Conservation (phyloP, 495 filamentous ascomycete genomes). For the Cryomyces minteri region DNA sequence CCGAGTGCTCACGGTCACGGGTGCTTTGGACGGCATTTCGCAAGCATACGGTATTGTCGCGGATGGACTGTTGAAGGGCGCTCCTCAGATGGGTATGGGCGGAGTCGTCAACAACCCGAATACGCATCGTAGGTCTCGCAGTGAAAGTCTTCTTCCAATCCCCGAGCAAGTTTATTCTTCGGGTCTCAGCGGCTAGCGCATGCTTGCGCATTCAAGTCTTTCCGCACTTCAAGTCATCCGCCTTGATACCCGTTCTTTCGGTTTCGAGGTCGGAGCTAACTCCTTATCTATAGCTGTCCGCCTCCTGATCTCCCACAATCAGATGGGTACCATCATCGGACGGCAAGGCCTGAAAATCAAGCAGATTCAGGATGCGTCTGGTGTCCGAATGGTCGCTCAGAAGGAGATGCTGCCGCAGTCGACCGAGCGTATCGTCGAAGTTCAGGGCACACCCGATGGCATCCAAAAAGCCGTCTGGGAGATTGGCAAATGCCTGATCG, state of each 20-base stretch:
- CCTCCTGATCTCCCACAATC: conserved; percentile 95
- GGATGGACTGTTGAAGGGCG: conserved; percentile 76
- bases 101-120: conserved; percentile 67
- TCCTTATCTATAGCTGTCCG: conserved; percentile 51
- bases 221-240: no score
- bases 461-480: conserved; percentile 96
- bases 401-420: conserved; percentile 99
- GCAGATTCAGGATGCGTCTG: conserved; percentile 93
- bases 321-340: conserved; percentile 99
- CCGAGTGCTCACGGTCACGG: conserved; percentile 87
- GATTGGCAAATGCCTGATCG: conserved; percentile 94
- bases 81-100: conserved; percentile 87
- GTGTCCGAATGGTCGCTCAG: conserved; percentile 95
- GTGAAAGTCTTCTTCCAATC: background rate
- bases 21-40: conserved; percentile 65
- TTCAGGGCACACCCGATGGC: conserved; percentile 80
- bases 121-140: conserved; percentile 69
- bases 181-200: no score
- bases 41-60: conserved; percentile 89
- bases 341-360: conserved; percentile 95
- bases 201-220: no score
- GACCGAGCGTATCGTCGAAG: conserved; percentile 95
- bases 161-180: background rate
- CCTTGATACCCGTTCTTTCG: background rate
- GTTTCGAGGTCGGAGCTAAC: background rate